phyloP scores from a whole-genome alignment of 495 filamentous ascomycete species.

The Talaromyces trachyspermus region DNA sequence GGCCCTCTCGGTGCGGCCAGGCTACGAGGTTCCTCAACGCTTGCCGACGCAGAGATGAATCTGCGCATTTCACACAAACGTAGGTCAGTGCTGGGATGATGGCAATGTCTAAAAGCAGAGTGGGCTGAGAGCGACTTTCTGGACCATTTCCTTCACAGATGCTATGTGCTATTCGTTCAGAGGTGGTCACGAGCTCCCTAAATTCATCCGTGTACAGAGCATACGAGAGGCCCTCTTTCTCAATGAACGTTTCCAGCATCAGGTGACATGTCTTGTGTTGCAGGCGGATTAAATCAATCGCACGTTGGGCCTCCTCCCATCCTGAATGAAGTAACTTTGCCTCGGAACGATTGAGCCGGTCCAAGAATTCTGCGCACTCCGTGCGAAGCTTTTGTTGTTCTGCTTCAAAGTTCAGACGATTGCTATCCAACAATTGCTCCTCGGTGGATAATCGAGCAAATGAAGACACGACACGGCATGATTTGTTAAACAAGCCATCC shows the following conservation, averaged over 20 bases:
- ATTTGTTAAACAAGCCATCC: background rate
- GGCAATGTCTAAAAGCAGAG: conserved; percentile 13
- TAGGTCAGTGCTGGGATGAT: conserved; percentile 37
- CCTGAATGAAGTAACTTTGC: background rate
- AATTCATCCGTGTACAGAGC: conserved; percentile 1
- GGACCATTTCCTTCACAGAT: conserved; percentile 1
- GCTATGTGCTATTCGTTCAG: conserved; percentile 6
- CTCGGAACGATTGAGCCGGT: background rate
- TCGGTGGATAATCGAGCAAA: background rate
- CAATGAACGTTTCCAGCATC: conserved; percentile 10
- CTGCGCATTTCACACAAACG: conserved; percentile 41
- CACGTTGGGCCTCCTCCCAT: conserved; percentile 4
- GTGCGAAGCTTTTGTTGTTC: background rate
- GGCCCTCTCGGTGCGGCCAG: conserved; percentile 39
- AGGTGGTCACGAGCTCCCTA: background rate
- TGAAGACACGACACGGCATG: background rate
- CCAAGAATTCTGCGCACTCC: background rate
- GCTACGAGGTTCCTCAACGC: conserved; percentile 29
- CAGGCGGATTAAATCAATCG: conserved; percentile 11
- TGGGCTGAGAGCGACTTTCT: background rate
- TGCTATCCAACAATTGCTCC: background rate
- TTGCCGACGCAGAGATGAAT: conserved; percentile 23
- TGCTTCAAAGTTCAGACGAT: background rate
- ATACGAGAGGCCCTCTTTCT: background rate
- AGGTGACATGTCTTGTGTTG: conserved; percentile 3